Conservation (phyloP, 2,329 filamentous ascomycete species). For the Aspergillus persii region DNA sequence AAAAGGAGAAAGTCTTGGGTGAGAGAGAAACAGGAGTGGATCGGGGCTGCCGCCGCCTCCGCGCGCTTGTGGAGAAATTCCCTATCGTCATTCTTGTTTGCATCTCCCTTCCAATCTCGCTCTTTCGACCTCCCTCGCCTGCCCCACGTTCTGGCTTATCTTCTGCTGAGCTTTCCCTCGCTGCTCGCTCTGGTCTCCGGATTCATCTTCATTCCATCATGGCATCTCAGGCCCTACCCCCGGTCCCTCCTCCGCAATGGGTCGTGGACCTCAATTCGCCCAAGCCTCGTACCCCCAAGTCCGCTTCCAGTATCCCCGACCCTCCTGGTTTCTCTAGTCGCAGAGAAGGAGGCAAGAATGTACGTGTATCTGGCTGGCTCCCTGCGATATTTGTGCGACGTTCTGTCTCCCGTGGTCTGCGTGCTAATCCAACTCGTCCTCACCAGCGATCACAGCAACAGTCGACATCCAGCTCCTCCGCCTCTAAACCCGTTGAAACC, state of each 20-base stretch:
- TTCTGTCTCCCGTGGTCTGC: background rate
- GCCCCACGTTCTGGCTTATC: background rate
- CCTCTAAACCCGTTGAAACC: constrained; percentile 68
- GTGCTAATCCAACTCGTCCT: background rate
- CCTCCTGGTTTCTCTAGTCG: constrained; percentile 76
- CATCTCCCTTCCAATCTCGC: constrained; percentile 18
- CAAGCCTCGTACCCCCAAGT: constrained; percentile 64
- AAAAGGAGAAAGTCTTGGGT: constrained; percentile 7
- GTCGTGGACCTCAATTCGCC: constrained; percentile 74
- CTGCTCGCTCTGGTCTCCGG: background rate
- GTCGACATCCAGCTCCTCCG: constrained; percentile 18
- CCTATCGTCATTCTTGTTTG: background rate
- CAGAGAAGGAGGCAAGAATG: constrained; percentile 44
- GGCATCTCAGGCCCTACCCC: constrained; percentile 25
- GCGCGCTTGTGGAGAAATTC: constrained; percentile 30
- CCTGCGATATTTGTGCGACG: background rate
- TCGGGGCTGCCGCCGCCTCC: constrained; percentile 21
- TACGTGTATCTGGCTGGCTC: background rate
- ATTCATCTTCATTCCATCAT: constrained; percentile 13
- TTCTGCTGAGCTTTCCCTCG: background rate
- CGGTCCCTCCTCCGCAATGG: constrained; percentile 69
- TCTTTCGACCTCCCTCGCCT: constrained; percentile 3
- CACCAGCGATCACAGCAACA: constrained; percentile 19
- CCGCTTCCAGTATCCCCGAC: constrained; percentile 65
- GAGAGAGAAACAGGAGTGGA: constrained; percentile 24